Evolutionary conservation across 257 asterid genomes (phyloP).

Genomic region (Paraleonurus japonicus): DNA sequence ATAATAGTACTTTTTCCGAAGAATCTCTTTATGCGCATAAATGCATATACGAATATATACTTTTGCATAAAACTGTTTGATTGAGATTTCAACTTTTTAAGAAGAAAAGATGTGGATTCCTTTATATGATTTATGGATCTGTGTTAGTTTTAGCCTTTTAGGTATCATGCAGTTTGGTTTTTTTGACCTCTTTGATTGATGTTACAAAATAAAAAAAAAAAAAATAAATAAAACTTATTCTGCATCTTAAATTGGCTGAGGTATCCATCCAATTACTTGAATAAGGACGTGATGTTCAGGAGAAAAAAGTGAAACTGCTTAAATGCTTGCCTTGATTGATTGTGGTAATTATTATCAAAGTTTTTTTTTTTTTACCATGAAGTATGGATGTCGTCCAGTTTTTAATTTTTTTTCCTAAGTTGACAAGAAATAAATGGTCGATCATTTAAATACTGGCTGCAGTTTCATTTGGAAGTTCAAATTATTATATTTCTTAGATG

Average conservation of each 20-base stretch:
- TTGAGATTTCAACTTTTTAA: not conserved
- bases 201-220: too few species aligned
- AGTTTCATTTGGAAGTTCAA: not conserved
- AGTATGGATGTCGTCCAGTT: not conserved
- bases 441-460: slow-evolving; percentile 11
- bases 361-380: not conserved
- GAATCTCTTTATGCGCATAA: not conserved
- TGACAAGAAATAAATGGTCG: not conserved
- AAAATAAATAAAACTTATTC: too few species aligned
- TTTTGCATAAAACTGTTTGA: not conserved
- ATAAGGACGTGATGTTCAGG: not conserved
- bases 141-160: slow-evolving; percentile 7
- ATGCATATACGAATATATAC: not conserved
- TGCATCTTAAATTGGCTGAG: not conserved
- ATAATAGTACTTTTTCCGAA: not conserved
- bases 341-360: not conserved
- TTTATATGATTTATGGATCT: not conserved
- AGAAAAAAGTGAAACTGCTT: not conserved
- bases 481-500: not conserved
- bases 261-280: not conserved
- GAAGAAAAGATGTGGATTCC: slow-evolving; percentile 6
- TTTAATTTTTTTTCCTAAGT: not conserved
- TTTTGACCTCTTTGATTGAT: not conserved
- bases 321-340: slow-evolving; percentile 8
- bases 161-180: not conserved